phyloP scores from a whole-genome alignment of 1,139 yeast species.

The Taphrina pruni region DNA sequence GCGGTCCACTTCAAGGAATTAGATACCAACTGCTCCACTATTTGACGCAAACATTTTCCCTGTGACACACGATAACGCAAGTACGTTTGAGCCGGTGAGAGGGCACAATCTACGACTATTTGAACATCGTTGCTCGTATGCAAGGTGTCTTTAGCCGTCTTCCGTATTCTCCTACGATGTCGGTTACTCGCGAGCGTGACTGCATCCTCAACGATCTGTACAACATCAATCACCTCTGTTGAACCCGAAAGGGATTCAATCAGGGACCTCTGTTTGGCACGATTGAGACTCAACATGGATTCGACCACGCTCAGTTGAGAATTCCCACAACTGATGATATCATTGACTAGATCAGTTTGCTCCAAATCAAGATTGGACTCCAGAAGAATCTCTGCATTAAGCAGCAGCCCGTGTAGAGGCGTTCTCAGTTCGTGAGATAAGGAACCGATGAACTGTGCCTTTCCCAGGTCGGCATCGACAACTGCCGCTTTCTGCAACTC shows the following conservation, averaged over 20 bases:
- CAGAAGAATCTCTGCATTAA: constrained; percentile 26
- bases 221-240: constrained; percentile 4
- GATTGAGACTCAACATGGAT: constrained; percentile 7
- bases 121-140: neutral
- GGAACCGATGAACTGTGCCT: constrained; percentile 17
- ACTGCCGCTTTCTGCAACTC: constrained; percentile 12
- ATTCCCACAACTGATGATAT: constrained; percentile 33
- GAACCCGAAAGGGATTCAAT: too few relatives aligned
- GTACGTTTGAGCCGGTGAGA: neutral
- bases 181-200: constrained; percentile 6
- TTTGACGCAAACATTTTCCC: neutral
- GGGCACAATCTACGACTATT: constrained; percentile 17
- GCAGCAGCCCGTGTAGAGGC: constrained; percentile 38
- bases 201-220: constrained; percentile 20
- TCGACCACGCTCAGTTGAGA: constrained; percentile 34
- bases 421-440: constrained; percentile 38
- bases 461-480: constrained; percentile 11
- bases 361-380: constrained; percentile 11
- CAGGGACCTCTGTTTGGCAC: neutral
- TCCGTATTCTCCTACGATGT: constrained; percentile 1
- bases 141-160: neutral
- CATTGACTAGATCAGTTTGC: constrained; percentile 21
- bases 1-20: constrained; percentile 21
- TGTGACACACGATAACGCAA: neutral
- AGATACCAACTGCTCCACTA: constrained; percentile 15